Evolutionary conservation across 805 yeast species (phyloP).

Genomic region (Zygosaccharomyces rouxii): DNA sequence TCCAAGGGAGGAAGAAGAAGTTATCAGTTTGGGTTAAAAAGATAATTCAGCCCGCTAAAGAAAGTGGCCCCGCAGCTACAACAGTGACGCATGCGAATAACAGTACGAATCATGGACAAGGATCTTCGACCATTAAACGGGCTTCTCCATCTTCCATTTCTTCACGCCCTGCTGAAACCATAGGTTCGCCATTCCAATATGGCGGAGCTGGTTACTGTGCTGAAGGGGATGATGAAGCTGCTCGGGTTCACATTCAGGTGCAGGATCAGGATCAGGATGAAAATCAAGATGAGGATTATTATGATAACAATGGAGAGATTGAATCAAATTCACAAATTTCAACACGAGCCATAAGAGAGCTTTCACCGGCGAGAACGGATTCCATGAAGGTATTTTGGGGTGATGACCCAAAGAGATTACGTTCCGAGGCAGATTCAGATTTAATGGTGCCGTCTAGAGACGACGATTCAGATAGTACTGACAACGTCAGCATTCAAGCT

Average conservation of each 20-base stretch:
- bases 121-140: background rate
- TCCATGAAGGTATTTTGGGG: slow-evolving; percentile 23
- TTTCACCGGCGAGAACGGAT: slow-evolving; percentile 6
- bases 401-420: slow-evolving; percentile 16
- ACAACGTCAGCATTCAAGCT: slow-evolving; percentile 34
- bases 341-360: background rate
- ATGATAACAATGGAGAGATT: background rate
- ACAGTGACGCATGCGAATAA: background rate
- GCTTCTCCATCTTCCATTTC: background rate
- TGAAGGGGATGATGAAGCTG: background rate
- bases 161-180: background rate
- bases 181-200: too few relatives aligned
- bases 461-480: slow-evolving; percentile 14
- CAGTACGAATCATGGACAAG: background rate
- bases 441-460: slow-evolving; percentile 1
- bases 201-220: too few relatives aligned
- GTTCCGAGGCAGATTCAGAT: slow-evolving; percentile 2
- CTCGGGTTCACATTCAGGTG: background rate
- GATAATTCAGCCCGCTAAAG: slow-evolving; percentile 30
- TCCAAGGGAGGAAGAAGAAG: slow-evolving; percentile 29
- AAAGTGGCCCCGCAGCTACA: slow-evolving; percentile 4
- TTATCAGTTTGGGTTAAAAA: slow-evolving; percentile 33
- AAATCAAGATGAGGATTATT: background rate
- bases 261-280: background rate
- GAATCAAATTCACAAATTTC: background rate